A percentile compares a stretch with the other conserved stretches of the same genome.
phyloP scores from a whole-genome alignment of 2,329 filamentous ascomycete genomes.

The Rhytidhysteron rufulum region DNA sequence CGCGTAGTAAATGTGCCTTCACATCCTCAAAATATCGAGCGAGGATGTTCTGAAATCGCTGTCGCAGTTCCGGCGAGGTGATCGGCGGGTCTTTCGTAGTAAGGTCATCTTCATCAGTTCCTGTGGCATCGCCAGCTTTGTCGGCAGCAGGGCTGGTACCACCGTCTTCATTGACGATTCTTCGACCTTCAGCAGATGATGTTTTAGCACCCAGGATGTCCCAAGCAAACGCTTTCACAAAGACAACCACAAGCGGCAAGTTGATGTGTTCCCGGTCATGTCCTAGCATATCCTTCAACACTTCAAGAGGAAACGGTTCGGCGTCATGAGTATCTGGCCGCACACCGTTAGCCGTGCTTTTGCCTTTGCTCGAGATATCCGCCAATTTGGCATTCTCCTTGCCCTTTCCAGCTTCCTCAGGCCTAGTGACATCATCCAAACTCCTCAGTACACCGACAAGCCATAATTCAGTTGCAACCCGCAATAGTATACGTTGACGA shows the following conservation, averaged over 20 bases:
- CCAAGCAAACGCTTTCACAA: slow-evolving; percentile 95
- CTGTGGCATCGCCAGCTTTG: slow-evolving; percentile 49
- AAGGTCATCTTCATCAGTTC: slow-evolving; percentile 51
- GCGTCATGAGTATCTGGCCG: slow-evolving; percentile 62
- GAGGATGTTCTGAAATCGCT: slow-evolving; percentile 81
- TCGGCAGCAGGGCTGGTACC: slow-evolving; percentile 51
- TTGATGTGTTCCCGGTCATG: slow-evolving; percentile 92
- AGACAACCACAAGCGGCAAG: slow-evolving; percentile 84
- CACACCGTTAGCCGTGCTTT: slow-evolving; percentile 53
- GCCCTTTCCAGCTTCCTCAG: slow-evolving; percentile 60
- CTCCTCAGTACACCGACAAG: slow-evolving; percentile 84
- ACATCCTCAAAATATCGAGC: slow-evolving; percentile 90
- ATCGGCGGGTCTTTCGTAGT: slow-evolving; percentile 66
- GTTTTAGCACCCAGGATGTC: slow-evolving; percentile 82
- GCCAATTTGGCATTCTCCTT: slow-evolving; percentile 53
- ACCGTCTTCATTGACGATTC: slow-evolving; percentile 78
- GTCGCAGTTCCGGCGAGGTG: slow-evolving; percentile 70
- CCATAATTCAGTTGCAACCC: slow-evolving; percentile 95
- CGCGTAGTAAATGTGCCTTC: slow-evolving; percentile 80
- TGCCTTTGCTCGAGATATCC: slow-evolving; percentile 60
- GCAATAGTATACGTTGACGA: slow-evolving; percentile 78
- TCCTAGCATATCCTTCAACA: slow-evolving; percentile 93
- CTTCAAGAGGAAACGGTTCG: slow-evolving; percentile 93
- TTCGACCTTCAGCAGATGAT: slow-evolving; percentile 71
- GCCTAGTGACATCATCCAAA: slow-evolving; percentile 64